A percentile compares a stretch with the other conserved stretches of the same genome.
Conservation (phyloP, 2,329 filamentous ascomycete species). For the Xylaria polymorpha region DNA sequence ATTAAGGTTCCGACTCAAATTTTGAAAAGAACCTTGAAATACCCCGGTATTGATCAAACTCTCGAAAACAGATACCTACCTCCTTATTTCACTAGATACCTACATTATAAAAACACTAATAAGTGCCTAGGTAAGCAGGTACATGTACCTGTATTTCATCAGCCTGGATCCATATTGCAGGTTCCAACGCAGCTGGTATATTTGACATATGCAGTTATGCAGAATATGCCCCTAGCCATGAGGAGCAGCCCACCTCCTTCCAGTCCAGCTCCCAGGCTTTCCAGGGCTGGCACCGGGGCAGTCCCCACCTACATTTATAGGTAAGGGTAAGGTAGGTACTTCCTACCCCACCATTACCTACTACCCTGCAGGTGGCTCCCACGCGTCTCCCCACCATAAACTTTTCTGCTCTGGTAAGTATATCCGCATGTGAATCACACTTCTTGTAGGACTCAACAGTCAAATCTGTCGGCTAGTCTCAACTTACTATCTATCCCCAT, state of each 20-base stretch:
- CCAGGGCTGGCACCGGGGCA: no score
- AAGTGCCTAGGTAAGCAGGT: no score
- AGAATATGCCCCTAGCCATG: neutral
- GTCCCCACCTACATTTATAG: no score
- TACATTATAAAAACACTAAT: neutral
- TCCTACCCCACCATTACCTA: constrained; percentile 34
- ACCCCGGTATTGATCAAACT: no score
- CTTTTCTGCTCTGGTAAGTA: constrained; percentile 43
- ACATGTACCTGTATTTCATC: no score
- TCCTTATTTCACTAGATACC: neutral
- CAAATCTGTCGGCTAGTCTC: constrained; percentile 6
- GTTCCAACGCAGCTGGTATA: no score
- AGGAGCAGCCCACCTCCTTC: neutral
- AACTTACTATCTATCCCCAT: neutral
- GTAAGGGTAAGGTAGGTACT: no score
- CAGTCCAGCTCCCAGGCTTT: no score
- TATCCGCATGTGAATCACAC: constrained; percentile 24
- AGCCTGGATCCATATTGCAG: no score
- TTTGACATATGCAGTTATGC: neutral
- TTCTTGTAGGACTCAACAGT: neutral
- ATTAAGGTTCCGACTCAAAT: no score
- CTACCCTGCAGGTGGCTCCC: neutral
- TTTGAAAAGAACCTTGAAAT: no score
- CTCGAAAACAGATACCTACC: neutral
- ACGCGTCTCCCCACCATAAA: constrained; percentile 46